Base-by-base conservation (phyloP, 306 rosid genomes). In the Neltuma alba region DNA sequence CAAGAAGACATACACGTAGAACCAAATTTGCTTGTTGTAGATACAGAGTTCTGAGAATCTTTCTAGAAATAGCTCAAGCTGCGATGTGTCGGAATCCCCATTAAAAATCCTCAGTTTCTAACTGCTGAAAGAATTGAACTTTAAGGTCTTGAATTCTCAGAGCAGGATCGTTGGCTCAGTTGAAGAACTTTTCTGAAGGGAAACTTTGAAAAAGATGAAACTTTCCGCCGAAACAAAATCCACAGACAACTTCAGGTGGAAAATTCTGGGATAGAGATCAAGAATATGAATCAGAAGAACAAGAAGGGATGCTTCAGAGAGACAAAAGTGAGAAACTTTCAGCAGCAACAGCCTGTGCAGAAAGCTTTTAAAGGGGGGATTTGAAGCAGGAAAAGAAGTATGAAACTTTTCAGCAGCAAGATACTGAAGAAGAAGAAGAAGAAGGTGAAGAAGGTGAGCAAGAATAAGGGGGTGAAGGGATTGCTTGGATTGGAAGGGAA, bases 401-500 rank as follows among this genome's bases (percentile, higher is more conserved):
- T n/a, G 48, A 36, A 38, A 66, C 72, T 38, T 66, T 66, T 66
- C 48, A 37, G 68, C 36, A 7, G 40, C 40, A 31, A 62, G 40
- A 31, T 30, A 25, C 31, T 37, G 30, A 66, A 10, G 33, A 66
- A 42, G 36, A 58, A 41, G 58, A 5, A 79, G 71, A 36, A 21
- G 88, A 91, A 83, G 99, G 91, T 91, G 89, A 84, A 87, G 90
- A 87, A 77, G 92, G 89, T 89, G 92, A 91, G 92, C 97, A 89
- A 88, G 82, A 91, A 89, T 84, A 85, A 88, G 81, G 83, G 58
- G 81, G 80, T 30, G 11, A 18, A 61, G 76, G 78, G 83, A 86
- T 89, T 87, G 88, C 97, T 94, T 92, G 85, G 91, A 86, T 87
- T 84, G 80, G 64, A 93, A 93, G 97, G 28, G 92, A 94, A 88